Conservation (phyloP, 306 rosid genomes). For the Alnus glutinosa region DNA sequence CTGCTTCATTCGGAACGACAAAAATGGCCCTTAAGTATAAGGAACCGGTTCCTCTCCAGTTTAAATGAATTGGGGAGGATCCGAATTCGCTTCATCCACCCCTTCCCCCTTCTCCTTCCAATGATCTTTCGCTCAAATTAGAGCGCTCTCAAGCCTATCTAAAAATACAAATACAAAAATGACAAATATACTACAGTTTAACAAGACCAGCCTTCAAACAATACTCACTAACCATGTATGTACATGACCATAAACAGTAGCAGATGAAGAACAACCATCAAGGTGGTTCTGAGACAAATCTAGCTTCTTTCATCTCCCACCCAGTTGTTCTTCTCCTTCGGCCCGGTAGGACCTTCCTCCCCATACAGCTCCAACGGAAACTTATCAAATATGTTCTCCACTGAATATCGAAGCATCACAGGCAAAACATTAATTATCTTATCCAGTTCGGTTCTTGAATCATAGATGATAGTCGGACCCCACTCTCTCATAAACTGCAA, state of each 20-base stretch:
- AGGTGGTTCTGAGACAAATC: background rate
- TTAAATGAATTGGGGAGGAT: no score
- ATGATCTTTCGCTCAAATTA: background rate
- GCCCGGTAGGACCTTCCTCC: conserved; percentile 73
- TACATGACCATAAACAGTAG: conserved; percentile 2
- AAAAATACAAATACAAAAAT: background rate
- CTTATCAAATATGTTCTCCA: conserved; percentile 34
- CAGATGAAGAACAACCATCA: background rate
- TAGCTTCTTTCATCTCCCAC: conserved; percentile 55
- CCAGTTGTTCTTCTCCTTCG: conserved; percentile 68
- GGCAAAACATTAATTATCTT: conserved; percentile 42
- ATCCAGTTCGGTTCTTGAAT: conserved; percentile 47
- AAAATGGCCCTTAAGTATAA: no score
- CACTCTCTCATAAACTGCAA: conserved; percentile 58
- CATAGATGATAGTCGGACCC: conserved; percentile 58
- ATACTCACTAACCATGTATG: conserved; percentile 1
- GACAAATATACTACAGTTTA: conserved; percentile 1
- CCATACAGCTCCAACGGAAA: conserved; percentile 51
- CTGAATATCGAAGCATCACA: conserved; percentile 23
- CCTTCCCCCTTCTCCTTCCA: background rate
- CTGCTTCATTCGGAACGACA: no score
- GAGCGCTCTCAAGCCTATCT: background rate
- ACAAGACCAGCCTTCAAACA: background rate
- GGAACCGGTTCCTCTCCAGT: no score
- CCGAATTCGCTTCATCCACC: no score